These are phyloP conservation scores for Mycena epipterygia DNA, from an alignment of 768 basidiomycete genomes.

Conservation along the genomic window DNA sequence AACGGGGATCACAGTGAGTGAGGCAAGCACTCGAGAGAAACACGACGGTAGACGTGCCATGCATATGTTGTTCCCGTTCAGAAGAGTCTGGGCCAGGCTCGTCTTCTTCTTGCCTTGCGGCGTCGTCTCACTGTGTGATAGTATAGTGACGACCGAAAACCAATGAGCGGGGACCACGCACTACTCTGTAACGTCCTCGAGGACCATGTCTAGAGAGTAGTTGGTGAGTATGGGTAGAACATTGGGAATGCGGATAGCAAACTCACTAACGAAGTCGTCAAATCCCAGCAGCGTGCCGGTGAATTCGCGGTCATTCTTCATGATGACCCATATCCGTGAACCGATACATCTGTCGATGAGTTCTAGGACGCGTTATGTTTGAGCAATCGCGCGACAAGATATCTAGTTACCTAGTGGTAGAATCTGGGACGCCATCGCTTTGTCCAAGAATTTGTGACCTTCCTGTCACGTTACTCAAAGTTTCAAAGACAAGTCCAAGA, in stretches of 20 bases:
- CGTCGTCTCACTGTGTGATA: slow-evolving; percentile 81
- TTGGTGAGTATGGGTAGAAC: not conserved
- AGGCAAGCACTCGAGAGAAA: not conserved
- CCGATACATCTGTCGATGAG: slow-evolving; percentile 98
- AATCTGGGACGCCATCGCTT: slow-evolving; percentile 93
- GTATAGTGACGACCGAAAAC: not conserved
- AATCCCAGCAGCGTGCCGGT: slow-evolving; percentile 95
- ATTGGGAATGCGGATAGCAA: not conserved
- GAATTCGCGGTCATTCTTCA: slow-evolving; percentile 98
- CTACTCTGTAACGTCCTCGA: slow-evolving; percentile 98
- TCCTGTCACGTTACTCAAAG: not conserved
- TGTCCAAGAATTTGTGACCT: too few relatives aligned
- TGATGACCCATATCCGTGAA: slow-evolving; percentile 97
- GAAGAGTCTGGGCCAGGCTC: slow-evolving; percentile 85
- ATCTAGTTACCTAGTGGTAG: slow-evolving; percentile 83
- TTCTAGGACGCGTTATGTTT: slow-evolving; percentile 61
- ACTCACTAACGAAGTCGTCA: slow-evolving; percentile 97
- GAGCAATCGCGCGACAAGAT: not conserved
- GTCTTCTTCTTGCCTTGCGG: slow-evolving; percentile 86
- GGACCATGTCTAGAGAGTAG: slow-evolving; percentile 79
- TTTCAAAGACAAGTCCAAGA: not conserved
- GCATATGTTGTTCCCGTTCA: slow-evolving; percentile 97
- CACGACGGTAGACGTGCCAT: slow-evolving; percentile 72
- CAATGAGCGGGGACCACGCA: slow-evolving; percentile 55
- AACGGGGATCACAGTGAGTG: slow-evolving; percentile 15